Evolutionary conservation across 495 filamentous ascomycete genomes (phyloP).

Genomic region (Neurospora intermedia): DNA sequence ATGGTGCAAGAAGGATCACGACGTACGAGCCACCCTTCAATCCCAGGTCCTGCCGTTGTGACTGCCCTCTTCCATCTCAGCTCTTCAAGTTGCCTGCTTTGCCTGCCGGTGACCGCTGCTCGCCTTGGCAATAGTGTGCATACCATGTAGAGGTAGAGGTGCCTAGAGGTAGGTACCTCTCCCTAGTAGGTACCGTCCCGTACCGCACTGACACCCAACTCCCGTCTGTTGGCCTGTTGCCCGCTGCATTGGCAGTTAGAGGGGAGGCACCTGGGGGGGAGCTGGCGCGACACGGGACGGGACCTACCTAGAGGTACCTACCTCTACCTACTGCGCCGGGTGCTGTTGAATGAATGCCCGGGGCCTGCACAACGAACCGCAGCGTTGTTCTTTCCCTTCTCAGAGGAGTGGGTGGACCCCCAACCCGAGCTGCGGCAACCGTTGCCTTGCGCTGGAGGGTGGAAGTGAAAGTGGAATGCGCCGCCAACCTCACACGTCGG

Average conservation of each 20-base stretch:
- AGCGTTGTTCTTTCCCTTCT: neutral
- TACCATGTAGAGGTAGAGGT: too few relatives aligned
- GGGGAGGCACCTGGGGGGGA: neutral
- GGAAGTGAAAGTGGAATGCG: slow-evolving; percentile 5
- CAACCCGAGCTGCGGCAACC: neutral
- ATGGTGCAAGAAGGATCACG: too few relatives aligned
- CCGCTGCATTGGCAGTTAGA: neutral
- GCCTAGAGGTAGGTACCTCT: too few relatives aligned
- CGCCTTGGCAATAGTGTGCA: neutral
- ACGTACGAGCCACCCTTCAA: neutral
- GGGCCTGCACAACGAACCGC: too few relatives aligned
- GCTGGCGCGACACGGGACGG: neutral
- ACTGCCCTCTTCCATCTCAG: neutral
- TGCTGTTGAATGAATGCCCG: neutral
- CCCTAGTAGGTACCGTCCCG: neutral
- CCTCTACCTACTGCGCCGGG: neutral
- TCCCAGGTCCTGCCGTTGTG: neutral
- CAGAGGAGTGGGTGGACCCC: neutral
- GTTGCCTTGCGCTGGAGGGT: neutral
- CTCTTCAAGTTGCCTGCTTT: neutral
- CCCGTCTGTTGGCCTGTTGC: neutral
- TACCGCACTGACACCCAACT: neutral
- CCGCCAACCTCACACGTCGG: slow-evolving; percentile 22
- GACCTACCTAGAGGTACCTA: neutral
- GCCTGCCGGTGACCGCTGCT: neutral